phyloP scores from a whole-genome alignment of 2,329 filamentous ascomycete genomes.

The Xylaria sp. region DNA sequence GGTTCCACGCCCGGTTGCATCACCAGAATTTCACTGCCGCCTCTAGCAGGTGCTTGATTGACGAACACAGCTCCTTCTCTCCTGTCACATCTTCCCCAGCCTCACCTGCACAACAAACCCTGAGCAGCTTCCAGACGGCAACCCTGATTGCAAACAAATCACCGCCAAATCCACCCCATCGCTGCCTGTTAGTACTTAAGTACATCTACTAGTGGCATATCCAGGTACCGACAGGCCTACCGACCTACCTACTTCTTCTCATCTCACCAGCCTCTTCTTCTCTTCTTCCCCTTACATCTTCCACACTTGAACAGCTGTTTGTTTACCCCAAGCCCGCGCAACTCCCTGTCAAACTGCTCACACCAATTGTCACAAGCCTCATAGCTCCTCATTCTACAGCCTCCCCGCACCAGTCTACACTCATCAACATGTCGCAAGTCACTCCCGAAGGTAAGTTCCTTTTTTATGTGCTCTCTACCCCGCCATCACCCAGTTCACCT shows the following conservation, averaged over 20 bases:
- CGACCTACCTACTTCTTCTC: conserved; percentile 1
- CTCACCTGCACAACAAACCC: conserved; percentile 27
- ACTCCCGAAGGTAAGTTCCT: conserved; percentile 54
- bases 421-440: conserved; percentile 47
- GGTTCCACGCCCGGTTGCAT: conserved; percentile 40
- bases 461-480: conserved; percentile 17
- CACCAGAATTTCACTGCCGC: conserved; percentile 35
- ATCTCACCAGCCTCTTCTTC: background rate
- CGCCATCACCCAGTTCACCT: conserved; percentile 20
- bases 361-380: conserved; percentile 18
- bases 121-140: background rate
- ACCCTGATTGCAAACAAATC: background rate
- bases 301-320: background rate
- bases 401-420: conserved; percentile 1
- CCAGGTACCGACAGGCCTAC: background rate
- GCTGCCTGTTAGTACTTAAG: conserved; percentile 9
- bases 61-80: conserved; percentile 1
- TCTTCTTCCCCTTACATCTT: background rate
- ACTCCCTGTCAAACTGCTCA: conserved; percentile 14
- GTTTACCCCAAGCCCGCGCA: conserved; percentile 29
- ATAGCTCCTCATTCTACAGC: conserved; percentile 7
- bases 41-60: conserved; percentile 13
- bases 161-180: conserved; percentile 1
- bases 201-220: conserved; percentile 9
- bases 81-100: conserved; percentile 28